Evolutionary conservation across 2,329 filamentous ascomycete genomes (phyloP), one percentile per base, ranked within the genome.

Genomic region (Alternaria postmessia): DNA sequence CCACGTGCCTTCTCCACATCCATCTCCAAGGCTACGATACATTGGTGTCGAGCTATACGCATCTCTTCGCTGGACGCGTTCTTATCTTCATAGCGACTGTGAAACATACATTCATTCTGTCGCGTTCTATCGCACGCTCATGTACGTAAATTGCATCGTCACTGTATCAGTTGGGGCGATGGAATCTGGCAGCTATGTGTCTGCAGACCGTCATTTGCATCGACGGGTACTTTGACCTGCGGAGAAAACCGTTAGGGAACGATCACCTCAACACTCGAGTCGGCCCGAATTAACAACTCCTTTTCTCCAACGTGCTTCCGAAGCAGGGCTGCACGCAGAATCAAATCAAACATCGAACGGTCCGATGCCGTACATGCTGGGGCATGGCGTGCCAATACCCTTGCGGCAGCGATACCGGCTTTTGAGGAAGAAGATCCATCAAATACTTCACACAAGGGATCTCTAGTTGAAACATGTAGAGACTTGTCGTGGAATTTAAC

Each of bases 1-100:
- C 30, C 46, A 49, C 30, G 46, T 49, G 46, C 46, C 32, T 26
- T 34, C 46, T 38, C 46, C 30, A 49, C 46, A 7, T 12, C n/a
- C 2, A 11, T 39, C 36, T 39, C n/a, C 36, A 39, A n/a, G 4
- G 36, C 36, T 36, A n/a, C 5, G 16, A 7, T 36, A 24, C 32
- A 24, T 24, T 14, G 14, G 20, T 49, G 46, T 36, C 30, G 30
- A 36, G 30, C 18, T 24, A 24, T 30, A 48, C 18, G 46, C 46
- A 34, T 34, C 14, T 18, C 7, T 34, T 22, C 1, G 3, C 8
- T 22, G 18, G 8, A 22, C 30, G 34, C 11, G 1, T 24, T 14
- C 30, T 2, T 34, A 14, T 1, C 20, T n/a, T 48, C 30, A 18
- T 9, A 41, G 18, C 30, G 20, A 34, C 12, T 36, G 22, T 24